Evolutionary conservation across 2,329 filamentous ascomycete species (phyloP).

Genomic region (Colletotrichum sp.): DNA sequence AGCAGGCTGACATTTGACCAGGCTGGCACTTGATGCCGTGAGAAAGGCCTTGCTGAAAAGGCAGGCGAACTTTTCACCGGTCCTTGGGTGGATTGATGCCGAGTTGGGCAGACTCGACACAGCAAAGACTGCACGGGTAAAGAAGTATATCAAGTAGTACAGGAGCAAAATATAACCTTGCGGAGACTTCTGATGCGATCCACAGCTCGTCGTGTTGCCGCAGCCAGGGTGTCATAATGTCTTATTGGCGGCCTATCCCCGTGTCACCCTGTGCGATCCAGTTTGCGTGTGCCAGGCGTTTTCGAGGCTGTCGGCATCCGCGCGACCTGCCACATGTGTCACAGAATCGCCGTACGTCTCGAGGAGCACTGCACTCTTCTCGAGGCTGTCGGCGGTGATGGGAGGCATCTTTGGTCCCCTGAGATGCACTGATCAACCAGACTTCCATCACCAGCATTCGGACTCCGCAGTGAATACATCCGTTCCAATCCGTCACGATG

Average conservation of each 20-base stretch:
- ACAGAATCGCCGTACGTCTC: not conserved
- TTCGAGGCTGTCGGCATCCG: not conserved
- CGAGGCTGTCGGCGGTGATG: not conserved
- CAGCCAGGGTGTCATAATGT: not conserved
- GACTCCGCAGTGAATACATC: not conserved
- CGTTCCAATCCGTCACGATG: not conserved
- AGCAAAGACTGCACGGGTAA: not conserved
- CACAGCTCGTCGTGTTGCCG: not conserved
- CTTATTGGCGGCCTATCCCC: not conserved
- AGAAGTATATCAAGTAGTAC: not conserved
- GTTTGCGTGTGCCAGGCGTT: not conserved
- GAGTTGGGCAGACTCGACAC: constrained; percentile 4
- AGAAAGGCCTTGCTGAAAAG: not conserved
- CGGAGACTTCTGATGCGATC: not conserved
- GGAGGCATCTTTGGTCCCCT: not conserved
- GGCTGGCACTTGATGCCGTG: constrained; percentile 17
- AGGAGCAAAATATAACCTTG: not conserved
- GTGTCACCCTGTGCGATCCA: not conserved
- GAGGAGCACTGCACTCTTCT: not conserved
- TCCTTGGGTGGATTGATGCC: constrained; percentile 7
- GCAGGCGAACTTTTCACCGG: constrained; percentile 11
- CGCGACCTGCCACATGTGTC: not conserved
- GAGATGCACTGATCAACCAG: not conserved
- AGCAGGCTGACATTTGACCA: not conserved
- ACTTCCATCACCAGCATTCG: not conserved